A percentile compares a stretch with the other conserved stretches of the same genome.
These are phyloP conservation scores for Pyrus betulifolia DNA, from an alignment of 306 rosid genomes.

Conservation along the genomic window DNA sequence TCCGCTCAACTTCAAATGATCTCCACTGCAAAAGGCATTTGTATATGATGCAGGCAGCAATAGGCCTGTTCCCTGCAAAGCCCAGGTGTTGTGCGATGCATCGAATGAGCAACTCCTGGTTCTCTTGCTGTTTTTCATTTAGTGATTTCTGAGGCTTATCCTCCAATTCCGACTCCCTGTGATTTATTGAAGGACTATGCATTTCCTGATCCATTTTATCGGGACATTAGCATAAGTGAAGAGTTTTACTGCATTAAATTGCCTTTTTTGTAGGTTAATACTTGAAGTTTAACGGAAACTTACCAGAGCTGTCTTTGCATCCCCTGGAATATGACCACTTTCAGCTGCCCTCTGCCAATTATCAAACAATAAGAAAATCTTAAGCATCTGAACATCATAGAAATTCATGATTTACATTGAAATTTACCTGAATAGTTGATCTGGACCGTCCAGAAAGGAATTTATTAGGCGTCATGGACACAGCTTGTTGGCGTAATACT, in stretches of 20 bases:
- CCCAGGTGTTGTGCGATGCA: constrained; percentile 91
- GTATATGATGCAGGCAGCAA: constrained; percentile 92
- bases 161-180: constrained; percentile 81
- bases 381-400: constrained; percentile 5
- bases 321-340: constrained; percentile 56
- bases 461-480: constrained; percentile 85
- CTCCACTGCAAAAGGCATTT: constrained; percentile 99
- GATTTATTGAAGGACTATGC: constrained; percentile 60
- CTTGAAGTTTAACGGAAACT: constrained; percentile 18
- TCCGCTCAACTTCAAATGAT: constrained; percentile 96
- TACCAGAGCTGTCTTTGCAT: constrained; percentile 55
- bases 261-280: background rate
- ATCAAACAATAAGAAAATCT: constrained; percentile 24
- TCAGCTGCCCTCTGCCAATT: constrained; percentile 62
- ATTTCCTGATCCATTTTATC: constrained; percentile 41
- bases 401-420: constrained; percentile 4
- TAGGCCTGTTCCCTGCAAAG: constrained; percentile 78
- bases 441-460: constrained; percentile 76
- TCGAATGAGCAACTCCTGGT: constrained; percentile 79
- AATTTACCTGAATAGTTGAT: constrained; percentile 66
- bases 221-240: constrained; percentile 3
- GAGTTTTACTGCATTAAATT: background rate
- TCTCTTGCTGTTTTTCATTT: constrained; percentile 99
- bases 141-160: constrained; percentile 97
- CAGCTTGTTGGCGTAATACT: constrained; percentile 85